Base-by-base conservation (phyloP, 2,329 filamentous ascomycete species). In the Arachnomyces sp. region DNA sequence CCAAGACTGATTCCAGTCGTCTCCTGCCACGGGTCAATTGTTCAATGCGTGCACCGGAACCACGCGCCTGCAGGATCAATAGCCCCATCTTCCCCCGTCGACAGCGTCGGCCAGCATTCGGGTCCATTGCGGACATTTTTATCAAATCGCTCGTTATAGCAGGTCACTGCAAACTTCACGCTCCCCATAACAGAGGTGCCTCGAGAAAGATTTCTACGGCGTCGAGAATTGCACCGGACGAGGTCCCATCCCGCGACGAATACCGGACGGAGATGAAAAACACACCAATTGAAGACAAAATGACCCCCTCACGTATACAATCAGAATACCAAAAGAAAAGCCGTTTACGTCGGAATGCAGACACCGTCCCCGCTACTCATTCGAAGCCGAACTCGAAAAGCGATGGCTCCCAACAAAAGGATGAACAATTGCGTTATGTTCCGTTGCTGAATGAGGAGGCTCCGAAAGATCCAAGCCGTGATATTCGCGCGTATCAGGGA, bases 111-210 rank as follows among this genome's bases (percentile, higher is more conserved):
- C 54, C 54, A 7, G 50, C 52, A 42, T 50, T 56, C 45, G 52
- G 55, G 46, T 61, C 55, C 43, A 60, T 74, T 58, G 69, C 72
- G 50, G 68, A 71, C 49, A 51, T 73, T 47, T 77, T 78, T 57
- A 68, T 78, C 46, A 59, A 63, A 45, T 72, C 72, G 32, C 56
- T 78, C 49, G 68, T 73, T 43, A 60, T 69, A 47, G 74, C 74
- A 36, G 67, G 67, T 31, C 67, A 68, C 35, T 78, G 74, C 53
- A 61, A 59, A 44, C 57, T 67, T 36, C 74, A 77, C 52, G 61
- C 65, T 16, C 61, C 59, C 37, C 52, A 50, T 37, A 47, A 44
- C 31, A 50, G 62, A 57, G 35, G 53, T 9, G 28, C 63, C 6
- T 53, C 54, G 13, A 58, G 53, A 30, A 15, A 14, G 9, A 13